Evolutionary conservation across 1,284 basidiomycete species (phyloP), one percentile per base, ranked within the genome.

Genomic region (Moesziomyces parantarcticus): DNA sequence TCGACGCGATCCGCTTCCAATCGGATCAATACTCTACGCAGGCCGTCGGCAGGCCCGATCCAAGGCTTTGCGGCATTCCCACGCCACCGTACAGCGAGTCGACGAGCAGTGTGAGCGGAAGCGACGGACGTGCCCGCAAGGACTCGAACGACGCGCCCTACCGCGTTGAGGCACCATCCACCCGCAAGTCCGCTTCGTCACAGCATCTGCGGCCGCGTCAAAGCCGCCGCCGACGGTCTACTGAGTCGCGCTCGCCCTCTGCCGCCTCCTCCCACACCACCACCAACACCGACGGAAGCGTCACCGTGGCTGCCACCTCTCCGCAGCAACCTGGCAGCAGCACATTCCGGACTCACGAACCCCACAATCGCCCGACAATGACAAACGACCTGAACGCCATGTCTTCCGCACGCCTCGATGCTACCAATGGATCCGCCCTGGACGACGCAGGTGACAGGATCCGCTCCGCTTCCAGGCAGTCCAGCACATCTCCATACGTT

Each of bases 31-130:
- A 53, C 34, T 21, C 50, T n/a, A 20, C 42, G 3, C 21, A 23
- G 25, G 26, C 11, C n/a, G 16, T 41, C 43, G 50, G 26, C 14
- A 22, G 34, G 18, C 16, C 39, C 22, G 39, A 42, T 14, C 43
- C 39, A 21, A 53, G 26, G 20, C 7, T 13, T 18, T 20, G 32
- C 49, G 69, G 54, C 23, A 50, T 74, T 25, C 72, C 62, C 51
- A 75, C 72, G 22, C 72, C 72, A 20, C 72, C 72, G 0, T 56
- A 62, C 39, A 75, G 72, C 39, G 72, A 75, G 32, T 48, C 55
- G 7, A 68, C 72, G 5, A 67, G 66, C 53, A 70, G 63, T 42
- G 59, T 50, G 0, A 58, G 62, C 42, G 62, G 62, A 48, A 66
- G 67, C 41, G 45, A 36, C 20, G 62, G 65, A 36, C 62, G 67